Percentiles rank a stretch among this genome's conserved stretches.
Evolutionary conservation across 306 rosid genomes (phyloP).

Genomic region (Corylus americana): DNA sequence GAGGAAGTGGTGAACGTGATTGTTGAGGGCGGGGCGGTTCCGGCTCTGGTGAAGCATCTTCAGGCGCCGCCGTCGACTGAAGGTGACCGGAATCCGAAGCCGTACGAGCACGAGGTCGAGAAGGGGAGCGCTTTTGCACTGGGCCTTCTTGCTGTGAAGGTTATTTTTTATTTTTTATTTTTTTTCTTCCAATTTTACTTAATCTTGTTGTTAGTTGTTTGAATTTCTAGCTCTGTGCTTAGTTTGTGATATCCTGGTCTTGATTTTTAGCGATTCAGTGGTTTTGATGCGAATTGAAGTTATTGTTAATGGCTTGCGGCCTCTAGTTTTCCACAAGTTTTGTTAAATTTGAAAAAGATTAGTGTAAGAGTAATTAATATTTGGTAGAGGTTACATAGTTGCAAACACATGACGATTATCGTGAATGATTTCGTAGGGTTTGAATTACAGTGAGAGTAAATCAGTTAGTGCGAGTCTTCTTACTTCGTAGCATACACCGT

Average conservation of each 20-base stretch:
- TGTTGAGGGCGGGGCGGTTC: slow-evolving; percentile 94
- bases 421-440: background rate
- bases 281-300: background rate
- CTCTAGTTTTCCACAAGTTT: background rate
- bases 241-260: background rate
- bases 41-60: slow-evolving; percentile 84
- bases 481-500: background rate
- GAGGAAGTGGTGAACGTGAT: slow-evolving; percentile 95
- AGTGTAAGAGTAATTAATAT: background rate
- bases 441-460: background rate
- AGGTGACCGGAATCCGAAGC: slow-evolving; percentile 50
- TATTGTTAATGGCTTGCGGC: background rate
- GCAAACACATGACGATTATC: background rate
- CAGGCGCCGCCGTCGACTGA: slow-evolving; percentile 66
- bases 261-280: background rate
- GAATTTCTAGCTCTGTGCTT: background rate
- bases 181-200: background rate
- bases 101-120: slow-evolving; percentile 95
- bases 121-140: slow-evolving; percentile 95
- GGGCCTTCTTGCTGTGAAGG: slow-evolving; percentile 99
- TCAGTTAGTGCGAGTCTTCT: background rate
- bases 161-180: slow-evolving; percentile 20
- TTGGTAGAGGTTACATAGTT: background rate
- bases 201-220: background rate
- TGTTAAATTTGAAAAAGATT: background rate